Percentiles rank a stretch among this genome's conserved stretches.
phyloP scores from a whole-genome alignment of 208 protist genomes.

The Trichomonas vaginalis region DNA sequence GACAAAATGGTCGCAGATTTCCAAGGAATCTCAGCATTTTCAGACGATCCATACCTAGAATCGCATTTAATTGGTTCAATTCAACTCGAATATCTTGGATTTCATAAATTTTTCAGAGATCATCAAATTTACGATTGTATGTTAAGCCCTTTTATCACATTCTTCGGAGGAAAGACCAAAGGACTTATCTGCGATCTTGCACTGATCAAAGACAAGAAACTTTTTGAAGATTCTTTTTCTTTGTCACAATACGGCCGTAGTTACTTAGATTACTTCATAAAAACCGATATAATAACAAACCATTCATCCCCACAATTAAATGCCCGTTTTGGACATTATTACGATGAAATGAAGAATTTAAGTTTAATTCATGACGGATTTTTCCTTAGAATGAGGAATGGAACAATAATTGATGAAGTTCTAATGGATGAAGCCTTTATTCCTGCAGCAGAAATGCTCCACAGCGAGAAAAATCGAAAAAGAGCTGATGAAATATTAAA shows the following conservation, averaged over 20 bases:
- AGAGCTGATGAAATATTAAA: background rate
- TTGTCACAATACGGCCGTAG: background rate
- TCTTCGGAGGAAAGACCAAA: background rate
- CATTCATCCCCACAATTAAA: background rate
- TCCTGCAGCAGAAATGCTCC: background rate
- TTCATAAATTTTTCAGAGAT: background rate
- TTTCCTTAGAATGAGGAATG: background rate
- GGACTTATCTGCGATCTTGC: background rate
- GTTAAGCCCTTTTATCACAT: background rate
- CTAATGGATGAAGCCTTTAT: background rate
- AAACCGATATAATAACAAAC: background rate
- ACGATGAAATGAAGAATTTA: background rate
- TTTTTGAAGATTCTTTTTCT: background rate
- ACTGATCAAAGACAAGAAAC: background rate
- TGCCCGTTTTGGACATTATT: background rate
- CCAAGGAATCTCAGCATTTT: background rate
- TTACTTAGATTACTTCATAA: background rate
- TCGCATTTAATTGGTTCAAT: background rate
- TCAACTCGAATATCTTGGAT: background rate
- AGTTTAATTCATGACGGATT: background rate
- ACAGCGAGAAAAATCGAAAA: background rate
- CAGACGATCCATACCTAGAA: background rate
- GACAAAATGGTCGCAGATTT: background rate
- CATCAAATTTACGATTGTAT: background rate
- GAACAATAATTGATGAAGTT: background rate